Evolutionary conservation across 2,329 filamentous ascomycete genomes (phyloP).

Genomic region (Calycina marina): DNA sequence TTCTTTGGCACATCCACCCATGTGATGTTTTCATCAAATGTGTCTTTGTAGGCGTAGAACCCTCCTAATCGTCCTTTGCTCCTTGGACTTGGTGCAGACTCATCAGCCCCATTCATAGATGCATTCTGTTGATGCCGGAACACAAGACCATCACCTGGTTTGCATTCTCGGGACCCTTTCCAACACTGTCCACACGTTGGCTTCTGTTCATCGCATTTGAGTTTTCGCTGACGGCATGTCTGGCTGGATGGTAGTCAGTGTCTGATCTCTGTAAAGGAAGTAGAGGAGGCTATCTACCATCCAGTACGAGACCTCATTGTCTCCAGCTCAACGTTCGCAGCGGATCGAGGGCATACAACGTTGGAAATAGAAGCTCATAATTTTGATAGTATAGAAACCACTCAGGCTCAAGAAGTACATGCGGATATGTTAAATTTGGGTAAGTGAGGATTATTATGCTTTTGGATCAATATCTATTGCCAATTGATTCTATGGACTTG

Average conservation of each 20-base stretch:
- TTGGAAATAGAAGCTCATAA: too few species aligned
- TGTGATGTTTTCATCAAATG: constrained; percentile 42
- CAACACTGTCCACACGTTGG: constrained; percentile 44
- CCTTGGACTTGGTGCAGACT: constrained; percentile 21
- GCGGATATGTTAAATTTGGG: too few species aligned
- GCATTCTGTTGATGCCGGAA: constrained; percentile 58
- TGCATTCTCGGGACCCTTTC: constrained; percentile 42
- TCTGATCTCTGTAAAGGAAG: not conserved
- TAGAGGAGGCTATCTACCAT: constrained; percentile 16
- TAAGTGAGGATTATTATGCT: too few species aligned
- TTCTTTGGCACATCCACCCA: constrained; percentile 46
- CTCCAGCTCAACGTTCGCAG: too few species aligned
- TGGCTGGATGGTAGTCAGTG: constrained; percentile 23
- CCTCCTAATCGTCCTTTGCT: constrained; percentile 33
- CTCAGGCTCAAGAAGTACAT: too few species aligned
- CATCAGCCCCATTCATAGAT: constrained; percentile 42
- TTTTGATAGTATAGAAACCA: too few species aligned
- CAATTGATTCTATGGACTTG: too few species aligned
- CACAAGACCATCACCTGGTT: constrained; percentile 45
- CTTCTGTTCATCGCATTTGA: constrained; percentile 50
- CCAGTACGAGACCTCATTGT: constrained; percentile 26
- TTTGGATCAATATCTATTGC: too few species aligned
- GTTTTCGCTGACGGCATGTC: constrained; percentile 44
- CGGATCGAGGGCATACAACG: too few species aligned
- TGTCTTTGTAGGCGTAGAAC: constrained; percentile 54